These are phyloP conservation scores for Uronychia binucleata DNA, from an alignment of 73 alveolate species.

Conservation along the genomic window DNA sequence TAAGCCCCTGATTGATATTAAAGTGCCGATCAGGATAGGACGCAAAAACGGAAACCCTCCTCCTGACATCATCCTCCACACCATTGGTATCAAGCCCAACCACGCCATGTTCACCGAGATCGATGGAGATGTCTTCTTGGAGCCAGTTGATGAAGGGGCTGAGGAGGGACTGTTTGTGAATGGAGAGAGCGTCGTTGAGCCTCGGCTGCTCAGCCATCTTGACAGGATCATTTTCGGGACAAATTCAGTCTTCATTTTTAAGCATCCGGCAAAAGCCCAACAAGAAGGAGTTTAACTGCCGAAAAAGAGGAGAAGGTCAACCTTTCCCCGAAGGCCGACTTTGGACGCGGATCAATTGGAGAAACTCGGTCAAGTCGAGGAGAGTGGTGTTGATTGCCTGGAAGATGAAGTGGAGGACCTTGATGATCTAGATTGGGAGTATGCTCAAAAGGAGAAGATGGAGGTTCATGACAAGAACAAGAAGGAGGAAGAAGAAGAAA, in stretches of 20 bases:
- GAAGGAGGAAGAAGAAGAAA: slow-evolving; percentile 40
- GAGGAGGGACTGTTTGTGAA: slow-evolving; percentile 51
- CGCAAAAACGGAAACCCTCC: slow-evolving; percentile 89
- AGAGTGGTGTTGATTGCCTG: too few relatives aligned
- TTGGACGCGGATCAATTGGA: neutral
- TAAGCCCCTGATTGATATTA: slow-evolving; percentile 15
- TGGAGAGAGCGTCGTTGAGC: slow-evolving; percentile 30
- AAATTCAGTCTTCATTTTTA: slow-evolving; percentile 55
- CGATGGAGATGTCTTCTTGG: slow-evolving; percentile 27
- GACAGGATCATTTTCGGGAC: slow-evolving; percentile 73
- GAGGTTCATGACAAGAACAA: slow-evolving; percentile 26
- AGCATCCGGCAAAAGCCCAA: slow-evolving; percentile 30
- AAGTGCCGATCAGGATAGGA: slow-evolving; percentile 87
- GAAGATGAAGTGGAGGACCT: slow-evolving; percentile 31
- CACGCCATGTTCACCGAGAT: slow-evolving; percentile 74
- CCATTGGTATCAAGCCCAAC: slow-evolving; percentile 87
- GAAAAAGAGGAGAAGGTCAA: neutral
- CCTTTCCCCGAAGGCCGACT: neutral
- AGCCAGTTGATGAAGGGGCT: slow-evolving; percentile 28
- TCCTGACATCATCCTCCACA: slow-evolving; percentile 89
- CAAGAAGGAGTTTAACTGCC: neutral
- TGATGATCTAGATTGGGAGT: slow-evolving; percentile 45
- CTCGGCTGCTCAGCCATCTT: slow-evolving; percentile 20
- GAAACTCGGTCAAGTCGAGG: slow-evolving; percentile 11
- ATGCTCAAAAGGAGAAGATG: slow-evolving; percentile 30